Evolutionary conservation across 192 early-diverging fungal species (phyloP).

Genomic region (Oehlia diaphana): DNA sequence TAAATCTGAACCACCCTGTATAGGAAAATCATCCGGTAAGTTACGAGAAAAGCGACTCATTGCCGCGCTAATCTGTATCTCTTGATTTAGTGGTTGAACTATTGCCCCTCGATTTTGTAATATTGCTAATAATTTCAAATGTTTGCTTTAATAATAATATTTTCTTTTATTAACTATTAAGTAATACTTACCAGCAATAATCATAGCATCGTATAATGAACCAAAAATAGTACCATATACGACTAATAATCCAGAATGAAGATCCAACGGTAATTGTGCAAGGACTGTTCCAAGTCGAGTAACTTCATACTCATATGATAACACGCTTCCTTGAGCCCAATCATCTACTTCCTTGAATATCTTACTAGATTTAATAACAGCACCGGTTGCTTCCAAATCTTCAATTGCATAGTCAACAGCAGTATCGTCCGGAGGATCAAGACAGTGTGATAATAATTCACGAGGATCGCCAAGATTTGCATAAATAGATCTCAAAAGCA

Average conservation of each 20-base stretch:
- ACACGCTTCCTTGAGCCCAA: background rate
- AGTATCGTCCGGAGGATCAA: conserved; percentile 31
- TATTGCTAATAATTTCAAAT: conserved; percentile 16
- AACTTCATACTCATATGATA: conserved; percentile 27
- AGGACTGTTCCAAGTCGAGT: conserved; percentile 32
- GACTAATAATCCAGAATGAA: conserved; percentile 33
- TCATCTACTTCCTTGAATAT: background rate
- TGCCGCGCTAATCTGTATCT: conserved; percentile 30
- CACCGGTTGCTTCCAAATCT: conserved; percentile 32
- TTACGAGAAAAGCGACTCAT: conserved; percentile 27
- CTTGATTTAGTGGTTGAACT: conserved; percentile 27
- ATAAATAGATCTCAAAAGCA: conserved; percentile 31
- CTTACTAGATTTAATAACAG: conserved; percentile 18
- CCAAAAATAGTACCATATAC: conserved; percentile 32
- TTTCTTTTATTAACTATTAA: background rate
- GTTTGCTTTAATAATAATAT: background rate
- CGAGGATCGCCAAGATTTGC: conserved; percentile 32
- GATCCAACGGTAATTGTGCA: conserved; percentile 32
- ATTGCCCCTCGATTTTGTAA: conserved; percentile 34
- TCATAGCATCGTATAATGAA: conserved; percentile 24
- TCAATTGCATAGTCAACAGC: conserved; percentile 33
- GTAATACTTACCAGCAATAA: conserved; percentile 28
- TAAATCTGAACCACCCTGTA: conserved; percentile 34
- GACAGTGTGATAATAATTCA: conserved; percentile 25
- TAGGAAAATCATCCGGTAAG: conserved; percentile 20